Conservation (phyloP, 306 rosid species). For the Vigna unguiculata region DNA sequence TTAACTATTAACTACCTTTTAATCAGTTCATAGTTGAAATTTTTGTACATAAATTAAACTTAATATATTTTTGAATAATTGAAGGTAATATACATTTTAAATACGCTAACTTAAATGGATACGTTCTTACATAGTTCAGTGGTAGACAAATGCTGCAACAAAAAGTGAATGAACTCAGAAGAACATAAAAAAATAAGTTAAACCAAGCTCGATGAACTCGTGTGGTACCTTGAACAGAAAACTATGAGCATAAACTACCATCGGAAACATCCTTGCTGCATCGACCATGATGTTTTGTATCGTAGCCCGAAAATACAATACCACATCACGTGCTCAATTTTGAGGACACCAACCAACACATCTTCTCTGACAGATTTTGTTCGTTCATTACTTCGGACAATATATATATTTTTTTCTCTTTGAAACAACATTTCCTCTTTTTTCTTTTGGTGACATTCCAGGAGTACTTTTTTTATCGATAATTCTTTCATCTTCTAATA, state of each 20-base stretch:
- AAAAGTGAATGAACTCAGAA: slow-evolving; percentile 27
- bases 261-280: background rate
- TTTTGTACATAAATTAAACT: no score
- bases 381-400: background rate
- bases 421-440: background rate
- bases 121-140: slow-evolving; percentile 3
- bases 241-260: background rate
- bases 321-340: slow-evolving; percentile 42
- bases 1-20: no score
- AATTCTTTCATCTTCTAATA: no score
- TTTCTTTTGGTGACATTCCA: no score
- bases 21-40: no score
- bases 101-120: background rate
- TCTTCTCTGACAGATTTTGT: background rate
- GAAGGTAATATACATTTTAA: no score
- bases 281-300: slow-evolving; percentile 15
- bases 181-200: background rate
- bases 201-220: background rate
- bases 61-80: no score
- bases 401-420: background rate
- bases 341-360: background rate
- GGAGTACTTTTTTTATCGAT: no score
- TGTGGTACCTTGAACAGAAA: slow-evolving; percentile 3
- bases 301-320: slow-evolving; percentile 5
- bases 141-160: slow-evolving; percentile 15